Evolutionary conservation across 164 flowering plant genomes (phyloP), one percentile per base, ranked within the genome.

Genomic region (Malania oleifera): DNA sequence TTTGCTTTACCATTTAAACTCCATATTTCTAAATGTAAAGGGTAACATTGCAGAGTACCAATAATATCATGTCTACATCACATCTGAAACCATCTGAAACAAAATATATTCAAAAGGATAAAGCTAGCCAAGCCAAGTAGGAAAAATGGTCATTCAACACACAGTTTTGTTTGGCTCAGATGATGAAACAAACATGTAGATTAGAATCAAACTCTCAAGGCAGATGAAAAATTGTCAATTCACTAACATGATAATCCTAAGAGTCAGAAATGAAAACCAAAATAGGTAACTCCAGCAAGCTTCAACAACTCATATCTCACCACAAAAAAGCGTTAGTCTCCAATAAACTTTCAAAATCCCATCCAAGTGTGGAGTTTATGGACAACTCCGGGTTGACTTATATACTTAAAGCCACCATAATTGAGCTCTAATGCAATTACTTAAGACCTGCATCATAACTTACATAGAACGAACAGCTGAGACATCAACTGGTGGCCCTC

Each of bases 401-500:
- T 13, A 7, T 20, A 27, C 11, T 15, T 19, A 9, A 45, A 61
- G 47, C 23, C 0, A 38, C 62, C 17, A 57, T 14, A 17, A 23
- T 8, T n/a, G n/a, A n/a, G n/a, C n/a, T n/a, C n/a, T n/a, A n/a
- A n/a, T n/a, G n/a, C n/a, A 22, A 18, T 12, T 20, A 27, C 11
- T 15, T 19, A 9, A 45, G 61, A 48, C 23, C 0, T 38, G 65
- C 17, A 57, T 14, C 17, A 23, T 8, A 29, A 54, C 90, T 86
- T 82, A 95, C 99, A 91, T 88, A 59, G 97, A 83, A 59, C 89
- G 95, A 61, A 81, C 97, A 67, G 89, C 69, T 40, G 93, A 73
- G 37, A 95, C 99, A 80, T 91, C 99, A 56, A 90, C 99, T 0
- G 96, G 96, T 35, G 97, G 99, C 44, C 93, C 86, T 59, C 97